Evolutionary conservation across 2,329 filamentous ascomycete species (phyloP), one percentile per base, ranked within the genome.

Genomic region (Plectosphaerella cucumerina): DNA sequence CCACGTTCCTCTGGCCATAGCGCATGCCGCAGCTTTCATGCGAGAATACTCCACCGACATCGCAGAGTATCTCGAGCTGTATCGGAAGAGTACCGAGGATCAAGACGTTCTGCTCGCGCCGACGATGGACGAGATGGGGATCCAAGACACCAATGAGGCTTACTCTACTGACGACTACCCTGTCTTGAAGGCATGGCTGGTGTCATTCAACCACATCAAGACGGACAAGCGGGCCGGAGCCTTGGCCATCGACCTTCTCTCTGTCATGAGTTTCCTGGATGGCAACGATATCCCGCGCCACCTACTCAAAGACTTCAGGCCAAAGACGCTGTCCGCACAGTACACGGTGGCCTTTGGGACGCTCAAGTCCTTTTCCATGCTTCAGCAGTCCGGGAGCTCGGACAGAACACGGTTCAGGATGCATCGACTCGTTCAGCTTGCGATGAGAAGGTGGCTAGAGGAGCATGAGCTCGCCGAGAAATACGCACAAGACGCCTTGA

Each of bases 121-220:
- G 17, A n/a, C 43, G 18, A 26, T 45, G 43, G 18, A 22, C 21
- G 43, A 45, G n/a, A 45, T 45, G 14, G 43, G 43, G 10, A 22
- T 45, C 43, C 23, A 33, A n/a, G 43, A 45, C 43, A 31, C 43
- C 43, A 45, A 45, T n/a, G 43, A 45, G 23, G 8, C 22, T 15
- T 45, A 45, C 23, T 33, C 43, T 12, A 45, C 17, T n/a, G 43
- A 45, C 6, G 43, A 45, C 15, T 45, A 26, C 23, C 43, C 43
- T 9, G 43, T 45, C 8, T 11, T 45, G 22, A 45, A 45, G 10
- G 43, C 43, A 10, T 45, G 43, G 43, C 43, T 45, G 43, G 17
- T 45, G 17, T 45, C 43, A 6, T 45, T 45, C 43, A 45, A 33
- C 17, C 43, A 45, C 17, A 45, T 45, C 23, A 45, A 34, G 26